phyloP scores from a whole-genome alignment of 2,329 filamentous ascomycete species.

The Aspergillus pseudonomiae region DNA sequence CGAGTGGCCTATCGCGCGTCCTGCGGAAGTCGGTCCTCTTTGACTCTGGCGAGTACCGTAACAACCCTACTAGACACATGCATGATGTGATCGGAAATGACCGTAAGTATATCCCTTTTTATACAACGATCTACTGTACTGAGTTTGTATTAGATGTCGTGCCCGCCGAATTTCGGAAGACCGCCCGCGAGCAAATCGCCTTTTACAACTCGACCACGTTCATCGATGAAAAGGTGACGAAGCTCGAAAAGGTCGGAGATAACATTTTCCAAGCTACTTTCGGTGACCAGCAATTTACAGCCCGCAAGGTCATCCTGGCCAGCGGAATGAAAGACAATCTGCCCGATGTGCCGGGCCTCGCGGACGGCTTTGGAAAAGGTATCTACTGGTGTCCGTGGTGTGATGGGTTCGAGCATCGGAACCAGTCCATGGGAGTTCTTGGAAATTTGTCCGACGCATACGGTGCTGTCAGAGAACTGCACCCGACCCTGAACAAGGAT shows the following conservation, averaged over 20 bases:
- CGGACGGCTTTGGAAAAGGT: constrained; percentile 59
- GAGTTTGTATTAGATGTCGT: background rate
- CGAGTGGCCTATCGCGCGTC: constrained; percentile 63
- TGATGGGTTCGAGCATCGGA: constrained; percentile 62
- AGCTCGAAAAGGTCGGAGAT: background rate
- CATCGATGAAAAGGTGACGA: background rate
- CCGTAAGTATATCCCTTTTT: constrained; percentile 39
- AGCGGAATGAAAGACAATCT: background rate
- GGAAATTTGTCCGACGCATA: constrained; percentile 22
- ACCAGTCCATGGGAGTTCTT: constrained; percentile 59
- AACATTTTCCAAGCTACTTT: background rate
- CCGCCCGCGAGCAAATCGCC: background rate
- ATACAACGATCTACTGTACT: background rate
- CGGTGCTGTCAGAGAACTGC: background rate
- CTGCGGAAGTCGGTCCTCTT: constrained; percentile 58
- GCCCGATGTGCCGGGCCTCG: constrained; percentile 56
- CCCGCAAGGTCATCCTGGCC: background rate
- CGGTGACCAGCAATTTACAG: background rate
- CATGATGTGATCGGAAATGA: constrained; percentile 64
- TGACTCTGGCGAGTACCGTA: constrained; percentile 62
- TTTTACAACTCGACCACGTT: background rate
- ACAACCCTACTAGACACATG: constrained; percentile 58
- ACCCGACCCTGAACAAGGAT: background rate
- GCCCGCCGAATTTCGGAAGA: background rate
- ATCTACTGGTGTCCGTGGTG: constrained; percentile 68